These are phyloP conservation scores for Globisporangium abappressorium DNA, from an alignment of 352 stramenopile species.

Conservation along the genomic window DNA sequence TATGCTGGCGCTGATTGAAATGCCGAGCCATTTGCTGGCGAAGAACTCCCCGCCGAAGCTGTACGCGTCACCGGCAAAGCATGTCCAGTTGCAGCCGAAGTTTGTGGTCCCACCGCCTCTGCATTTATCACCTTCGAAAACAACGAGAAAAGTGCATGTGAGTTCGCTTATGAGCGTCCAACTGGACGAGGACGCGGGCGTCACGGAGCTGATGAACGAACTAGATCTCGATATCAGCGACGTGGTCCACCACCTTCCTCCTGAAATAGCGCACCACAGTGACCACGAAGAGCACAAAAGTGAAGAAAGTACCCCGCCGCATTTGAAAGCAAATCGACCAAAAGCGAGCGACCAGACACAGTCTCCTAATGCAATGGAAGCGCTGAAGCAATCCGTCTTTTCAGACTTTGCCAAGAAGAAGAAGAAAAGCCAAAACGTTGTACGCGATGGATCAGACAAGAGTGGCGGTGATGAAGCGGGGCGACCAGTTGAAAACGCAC, in stretches of 20 bases:
- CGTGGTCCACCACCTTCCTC: slow-evolving; percentile 14
- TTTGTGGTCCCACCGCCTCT: slow-evolving; percentile 2
- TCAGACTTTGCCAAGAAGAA: not conserved
- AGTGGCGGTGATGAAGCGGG: not conserved
- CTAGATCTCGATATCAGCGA: slow-evolving; percentile 42
- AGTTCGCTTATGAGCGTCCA: slow-evolving; percentile 2
- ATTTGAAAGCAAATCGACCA: slow-evolving; percentile 24
- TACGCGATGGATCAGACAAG: slow-evolving; percentile 5
- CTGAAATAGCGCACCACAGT: slow-evolving; percentile 7
- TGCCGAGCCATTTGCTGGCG: slow-evolving; percentile 26
- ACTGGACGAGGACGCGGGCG: slow-evolving; percentile 35
- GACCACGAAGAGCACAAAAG: slow-evolving; percentile 46
- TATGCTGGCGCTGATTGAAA: slow-evolving; percentile 21
- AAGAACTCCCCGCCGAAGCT: slow-evolving; percentile 17
- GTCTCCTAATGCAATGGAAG: slow-evolving; percentile 2
- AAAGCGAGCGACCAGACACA: not conserved
- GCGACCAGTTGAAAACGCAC: not conserved
- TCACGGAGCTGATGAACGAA: slow-evolving; percentile 50
- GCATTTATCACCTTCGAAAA: not conserved
- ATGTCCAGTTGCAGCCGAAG: slow-evolving; percentile 11
- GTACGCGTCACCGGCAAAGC: slow-evolving; percentile 15
- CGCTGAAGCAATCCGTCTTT: slow-evolving; percentile 8
- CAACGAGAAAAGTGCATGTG: not conserved
- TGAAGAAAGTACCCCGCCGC: slow-evolving; percentile 45
- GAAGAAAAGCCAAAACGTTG: slow-evolving; percentile 9